Base-by-base conservation (phyloP, 139 green algal genomes). In the Chlorella sp. region DNA sequence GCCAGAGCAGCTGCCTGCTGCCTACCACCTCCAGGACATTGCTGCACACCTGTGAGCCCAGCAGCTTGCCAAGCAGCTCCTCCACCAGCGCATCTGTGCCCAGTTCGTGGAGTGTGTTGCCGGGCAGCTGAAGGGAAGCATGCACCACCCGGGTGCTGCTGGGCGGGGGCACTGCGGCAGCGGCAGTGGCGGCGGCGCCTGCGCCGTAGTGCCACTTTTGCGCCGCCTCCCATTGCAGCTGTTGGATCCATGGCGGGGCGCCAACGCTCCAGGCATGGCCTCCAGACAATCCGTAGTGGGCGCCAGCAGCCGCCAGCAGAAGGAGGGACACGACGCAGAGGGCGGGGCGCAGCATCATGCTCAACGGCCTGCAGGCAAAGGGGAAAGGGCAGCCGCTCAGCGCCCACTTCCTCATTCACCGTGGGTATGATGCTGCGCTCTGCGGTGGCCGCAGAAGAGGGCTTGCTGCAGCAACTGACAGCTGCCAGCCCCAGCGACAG, bases 121-220 rank as follows among this genome's bases (percentile, higher is more conserved):
- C 42, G 5, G 84, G 84, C 12, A 88, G 84, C 30, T 88, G 14
- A 28, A 88, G 84, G 30, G 42, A 78, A 39, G 71, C 71, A 78
- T 1, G 71, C 64, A 73, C 21, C 64, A 73, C 21, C 3, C 22
- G 24, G 48, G 48, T 9, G 48, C 48, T 57, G 48, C 26, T 2
- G 22, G 22, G 26, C 68, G 24, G 22, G 22, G 68, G 21, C 68
- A 76, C 71, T 24, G 0, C 32, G 71, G 36, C 39, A n/a, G 18
- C 32, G 68, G 77, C 19, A 83, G 77, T 36, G 77, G 18, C 77
- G 19, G 18, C 36, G 28, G 32, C 15, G 32, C 36, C 26, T n/a
- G 26, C n/a, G 3, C 28, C 28, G 15, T 80, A n/a, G 28, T 19
- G 28, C 73, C 73, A 39, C 73, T n/a, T 24, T 24, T 36, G 34